These are phyloP conservation scores for Xylariomycetidae sp. DNA, from an alignment of 2,329 filamentous ascomycete species.

Conservation along the genomic window DNA sequence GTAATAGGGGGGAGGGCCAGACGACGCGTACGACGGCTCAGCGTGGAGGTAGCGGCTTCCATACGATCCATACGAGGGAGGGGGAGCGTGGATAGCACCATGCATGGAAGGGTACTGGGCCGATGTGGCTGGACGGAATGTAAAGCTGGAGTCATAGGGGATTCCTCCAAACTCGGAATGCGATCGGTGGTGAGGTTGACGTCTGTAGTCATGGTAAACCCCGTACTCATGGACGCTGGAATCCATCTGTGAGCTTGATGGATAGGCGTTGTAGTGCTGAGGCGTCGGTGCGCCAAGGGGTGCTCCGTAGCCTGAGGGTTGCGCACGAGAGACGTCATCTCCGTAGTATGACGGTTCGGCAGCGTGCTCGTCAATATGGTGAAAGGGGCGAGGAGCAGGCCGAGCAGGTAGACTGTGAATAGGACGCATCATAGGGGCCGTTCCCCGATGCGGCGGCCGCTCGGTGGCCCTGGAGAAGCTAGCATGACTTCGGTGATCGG, in stretches of 20 bases:
- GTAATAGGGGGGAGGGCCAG: conserved; percentile 14
- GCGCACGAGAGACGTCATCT: conserved; percentile 4
- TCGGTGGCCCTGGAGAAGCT: neutral
- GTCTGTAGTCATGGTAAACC: conserved; percentile 13
- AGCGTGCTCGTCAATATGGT: conserved; percentile 28
- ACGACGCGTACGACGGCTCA: conserved; percentile 6
- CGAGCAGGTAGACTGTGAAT: conserved; percentile 23
- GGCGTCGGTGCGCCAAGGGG: conserved; percentile 18
- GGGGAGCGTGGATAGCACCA: conserved; percentile 11
- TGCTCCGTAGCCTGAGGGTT: conserved; percentile 7
- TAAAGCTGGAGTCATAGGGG: conserved; percentile 11
- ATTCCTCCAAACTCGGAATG: conserved; percentile 20
- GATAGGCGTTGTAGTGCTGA: conserved; percentile 15
- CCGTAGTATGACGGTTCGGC: conserved; percentile 23
- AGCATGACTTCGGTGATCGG: too few relatives aligned
- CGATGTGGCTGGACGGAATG: conserved; percentile 10
- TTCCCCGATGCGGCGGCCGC: too few relatives aligned
- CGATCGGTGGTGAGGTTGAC: conserved; percentile 23
- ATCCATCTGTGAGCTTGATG: conserved; percentile 16
- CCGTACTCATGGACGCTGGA: conserved; percentile 8
- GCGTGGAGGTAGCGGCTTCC: conserved; percentile 11
- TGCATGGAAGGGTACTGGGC: conserved; percentile 12
- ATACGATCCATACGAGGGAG: conserved; percentile 7
- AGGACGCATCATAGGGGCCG: conserved; percentile 11
- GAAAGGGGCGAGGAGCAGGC: conserved; percentile 19